A percentile compares a stretch with the other conserved stretches of the same genome.
phyloP scores from a whole-genome alignment of 2,329 filamentous ascomycete genomes.

The Grosmannia huntii region DNA sequence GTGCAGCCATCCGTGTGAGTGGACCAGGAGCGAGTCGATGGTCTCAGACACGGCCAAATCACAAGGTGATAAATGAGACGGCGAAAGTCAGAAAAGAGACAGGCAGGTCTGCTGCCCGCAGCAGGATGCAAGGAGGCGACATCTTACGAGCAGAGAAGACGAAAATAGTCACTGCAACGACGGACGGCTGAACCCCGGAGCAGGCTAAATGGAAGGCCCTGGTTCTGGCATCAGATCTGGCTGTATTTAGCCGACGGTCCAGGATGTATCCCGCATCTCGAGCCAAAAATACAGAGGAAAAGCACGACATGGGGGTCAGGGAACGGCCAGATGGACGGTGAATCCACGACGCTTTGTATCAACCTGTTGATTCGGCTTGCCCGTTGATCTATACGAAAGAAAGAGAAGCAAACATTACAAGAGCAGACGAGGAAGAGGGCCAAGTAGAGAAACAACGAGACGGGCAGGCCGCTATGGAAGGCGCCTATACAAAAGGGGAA shows the following conservation, averaged over 20 bases:
- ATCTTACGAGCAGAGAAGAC: too few species aligned
- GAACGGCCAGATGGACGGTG: neutral
- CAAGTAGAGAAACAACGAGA: neutral
- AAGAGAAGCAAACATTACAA: neutral
- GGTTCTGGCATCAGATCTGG: neutral
- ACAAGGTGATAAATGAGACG: neutral
- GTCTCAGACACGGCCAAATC: neutral
- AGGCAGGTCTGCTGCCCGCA: neutral
- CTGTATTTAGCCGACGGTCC: neutral
- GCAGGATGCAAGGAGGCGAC: neutral
- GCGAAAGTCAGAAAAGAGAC: neutral
- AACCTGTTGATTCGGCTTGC: neutral
- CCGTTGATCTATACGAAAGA: neutral
- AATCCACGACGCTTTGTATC: neutral
- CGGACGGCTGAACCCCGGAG: neutral
- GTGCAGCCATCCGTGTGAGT: neutral
- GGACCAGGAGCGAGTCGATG: neutral
- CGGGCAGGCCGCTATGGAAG: neutral
- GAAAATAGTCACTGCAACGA: neutral
- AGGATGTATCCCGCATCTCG: neutral
- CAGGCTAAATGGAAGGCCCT: neutral
- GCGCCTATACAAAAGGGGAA: neutral
- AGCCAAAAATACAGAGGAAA: neutral
- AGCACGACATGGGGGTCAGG: neutral
- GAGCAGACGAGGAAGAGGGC: neutral